Evolutionary conservation across 1,284 basidiomycete genomes (phyloP).

Genomic region (Trametes sp.): DNA sequence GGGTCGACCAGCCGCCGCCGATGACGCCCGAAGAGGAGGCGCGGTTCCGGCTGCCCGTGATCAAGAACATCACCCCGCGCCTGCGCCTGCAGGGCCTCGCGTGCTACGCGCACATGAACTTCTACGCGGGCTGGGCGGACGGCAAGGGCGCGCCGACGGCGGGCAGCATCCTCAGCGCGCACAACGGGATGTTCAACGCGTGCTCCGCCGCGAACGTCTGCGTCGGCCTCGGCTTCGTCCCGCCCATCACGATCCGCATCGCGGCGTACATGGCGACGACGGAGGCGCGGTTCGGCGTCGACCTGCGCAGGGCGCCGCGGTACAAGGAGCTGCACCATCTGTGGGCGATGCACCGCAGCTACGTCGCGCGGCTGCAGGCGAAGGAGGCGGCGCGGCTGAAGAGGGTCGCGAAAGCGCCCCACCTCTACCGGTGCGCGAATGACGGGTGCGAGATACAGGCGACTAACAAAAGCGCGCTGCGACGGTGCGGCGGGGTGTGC

Average conservation of each 20-base stretch:
- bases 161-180: background rate
- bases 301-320: background rate
- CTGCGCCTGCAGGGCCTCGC: constrained; percentile 19
- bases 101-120: constrained; percentile 8
- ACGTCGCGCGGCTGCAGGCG: background rate
- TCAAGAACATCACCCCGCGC: constrained; percentile 5
- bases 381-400: constrained; percentile 1
- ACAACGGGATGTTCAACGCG: background rate
- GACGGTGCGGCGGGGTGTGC: constrained; percentile 15
- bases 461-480: constrained; percentile 3
- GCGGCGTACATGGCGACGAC: constrained; percentile 11
- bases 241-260: constrained; percentile 10
- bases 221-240: constrained; percentile 11
- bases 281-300: constrained; percentile 4
- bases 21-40: background rate
- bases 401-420: constrained; percentile 10
- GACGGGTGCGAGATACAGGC: constrained; percentile 19
- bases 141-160: background rate
- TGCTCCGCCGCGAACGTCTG: background rate
- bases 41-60: background rate
- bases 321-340: background rate
- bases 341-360: background rate
- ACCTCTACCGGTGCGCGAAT: constrained; percentile 19
- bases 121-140: background rate
- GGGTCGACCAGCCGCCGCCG: background rate